Evolutionary conservation across 108 stramenopile genomes (phyloP).

Genomic region (Aureococcus anophagefferens): DNA sequence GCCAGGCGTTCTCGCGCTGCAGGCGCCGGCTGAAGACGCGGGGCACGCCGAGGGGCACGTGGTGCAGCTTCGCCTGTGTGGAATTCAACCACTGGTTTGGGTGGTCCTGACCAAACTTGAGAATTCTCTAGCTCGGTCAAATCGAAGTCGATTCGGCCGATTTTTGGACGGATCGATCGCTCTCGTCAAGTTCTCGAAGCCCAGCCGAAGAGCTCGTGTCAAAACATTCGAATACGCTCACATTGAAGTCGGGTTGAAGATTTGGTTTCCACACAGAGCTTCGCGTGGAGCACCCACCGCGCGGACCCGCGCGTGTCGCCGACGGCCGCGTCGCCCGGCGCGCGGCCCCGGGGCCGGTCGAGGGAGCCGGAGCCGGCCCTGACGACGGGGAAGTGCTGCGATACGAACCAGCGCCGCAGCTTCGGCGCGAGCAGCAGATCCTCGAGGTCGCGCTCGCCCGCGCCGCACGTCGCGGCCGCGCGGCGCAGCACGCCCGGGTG

Average conservation of each 20-base stretch:
- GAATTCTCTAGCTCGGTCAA: no score
- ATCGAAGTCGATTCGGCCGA: no score
- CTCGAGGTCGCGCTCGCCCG: background rate
- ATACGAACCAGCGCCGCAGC: background rate
- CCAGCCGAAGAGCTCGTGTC: no score
- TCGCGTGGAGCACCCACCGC: background rate
- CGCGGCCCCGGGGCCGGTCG: no score
- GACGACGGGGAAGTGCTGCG: background rate
- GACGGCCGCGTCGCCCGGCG: background rate
- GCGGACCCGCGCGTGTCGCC: background rate
- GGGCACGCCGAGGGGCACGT: background rate
- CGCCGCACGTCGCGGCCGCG: background rate
- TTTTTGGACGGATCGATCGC: no score
- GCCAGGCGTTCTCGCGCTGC: background rate
- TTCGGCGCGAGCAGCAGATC: background rate
- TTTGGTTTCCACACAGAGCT: no score
- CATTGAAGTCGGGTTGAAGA: no score
- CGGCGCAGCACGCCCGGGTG: background rate
- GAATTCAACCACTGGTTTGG: no score
- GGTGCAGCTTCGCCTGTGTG: no score
- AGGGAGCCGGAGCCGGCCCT: background rate
- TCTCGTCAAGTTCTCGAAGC: no score
- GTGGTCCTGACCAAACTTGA: no score
- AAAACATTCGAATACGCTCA: no score
- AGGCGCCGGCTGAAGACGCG: background rate